Evolutionary conservation across 2,329 filamentous ascomycete species (phyloP), one percentile per base, ranked within the genome.

Genomic region (Hymenotorrendiella dingleyae): DNA sequence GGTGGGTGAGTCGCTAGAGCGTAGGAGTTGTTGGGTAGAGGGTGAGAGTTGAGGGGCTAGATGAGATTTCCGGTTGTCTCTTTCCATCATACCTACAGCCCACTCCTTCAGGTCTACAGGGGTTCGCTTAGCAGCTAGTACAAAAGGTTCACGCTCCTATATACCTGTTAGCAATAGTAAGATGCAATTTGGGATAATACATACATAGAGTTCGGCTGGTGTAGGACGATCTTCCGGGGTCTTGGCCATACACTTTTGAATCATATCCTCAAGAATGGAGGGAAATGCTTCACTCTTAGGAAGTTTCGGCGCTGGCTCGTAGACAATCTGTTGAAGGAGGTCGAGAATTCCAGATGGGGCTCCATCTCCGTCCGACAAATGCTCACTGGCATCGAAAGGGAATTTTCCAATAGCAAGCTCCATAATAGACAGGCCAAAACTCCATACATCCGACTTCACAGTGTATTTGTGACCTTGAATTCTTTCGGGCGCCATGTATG

Each of bases 371-470:
- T 94, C 87, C 2, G 76, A 78, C 19, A 81, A 66, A 52, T 81
- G 76, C 57, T 83, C 80, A 56, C 80, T 87, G 10, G 82, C 74
- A 52, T 85, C 84, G 62, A 98, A 98, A 1, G 93, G 93, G 60
- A 98, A 98, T 60, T 94, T 90, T 53, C 93, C 93, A 60, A 98
- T 96, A 24, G 93, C 93, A 54, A 98, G 70, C 66, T 98, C 93
- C 90, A 98, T 97, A 49, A 98, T 81, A 0, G 84, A 84, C 53
- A 98, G 71, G 23, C 93, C 93, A 50, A 96, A 94, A 75, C 90
- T 96, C 93, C 93, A 98, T 4, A 98, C 93, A 63, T 98, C 93
- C 10, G 90, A 96, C 66, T 96, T 96, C 58, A 98, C 91, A 0
- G 91, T 95, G 67, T 98, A 98, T 57, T 87, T 89, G 51, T 93